Evolutionary conservation across 495 filamentous ascomycete species (phyloP).

Genomic region (Glutinoglossum americanum): DNA sequence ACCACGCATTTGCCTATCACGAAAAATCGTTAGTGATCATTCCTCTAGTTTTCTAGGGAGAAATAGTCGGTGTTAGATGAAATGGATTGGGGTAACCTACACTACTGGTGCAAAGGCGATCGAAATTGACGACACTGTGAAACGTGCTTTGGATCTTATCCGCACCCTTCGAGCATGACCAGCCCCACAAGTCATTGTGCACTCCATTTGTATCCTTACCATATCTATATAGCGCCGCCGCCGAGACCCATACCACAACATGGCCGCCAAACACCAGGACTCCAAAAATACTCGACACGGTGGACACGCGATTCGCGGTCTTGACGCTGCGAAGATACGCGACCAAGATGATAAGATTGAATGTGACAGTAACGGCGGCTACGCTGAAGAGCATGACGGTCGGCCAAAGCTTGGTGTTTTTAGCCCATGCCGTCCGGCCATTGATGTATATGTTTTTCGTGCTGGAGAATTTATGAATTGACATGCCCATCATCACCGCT

Average conservation of each 20-base stretch:
- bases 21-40: background rate
- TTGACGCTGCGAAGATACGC: conserved; percentile 9
- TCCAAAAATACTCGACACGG: conserved; percentile 8
- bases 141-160: conserved; percentile 14
- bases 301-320: conserved; percentile 9
- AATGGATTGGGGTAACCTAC: conserved; percentile 7
- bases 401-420: conserved; percentile 13
- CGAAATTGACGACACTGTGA: conserved; percentile 13
- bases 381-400: conserved; percentile 14
- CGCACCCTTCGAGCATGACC: conserved; percentile 16
- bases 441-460: conserved; percentile 8
- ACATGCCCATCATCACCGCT: conserved; percentile 11
- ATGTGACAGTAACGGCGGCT: conserved; percentile 7
- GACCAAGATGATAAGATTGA: conserved; percentile 11
- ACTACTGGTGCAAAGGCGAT: conserved; percentile 14
- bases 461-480: conserved; percentile 13
- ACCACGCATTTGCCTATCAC: conserved; percentile 7
- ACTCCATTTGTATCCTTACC: conserved; percentile 12
- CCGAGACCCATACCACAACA: conserved; percentile 12
- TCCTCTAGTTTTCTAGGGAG: too few relatives aligned
- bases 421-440: conserved; percentile 12
- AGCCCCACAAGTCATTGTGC: conserved; percentile 18
- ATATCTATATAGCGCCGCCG: conserved; percentile 10
- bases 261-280: conserved; percentile 10
- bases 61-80: background rate